These are phyloP conservation scores for Penicillium manginii DNA, from an alignment of 495 filamentous ascomycete species.

Conservation along the genomic window DNA sequence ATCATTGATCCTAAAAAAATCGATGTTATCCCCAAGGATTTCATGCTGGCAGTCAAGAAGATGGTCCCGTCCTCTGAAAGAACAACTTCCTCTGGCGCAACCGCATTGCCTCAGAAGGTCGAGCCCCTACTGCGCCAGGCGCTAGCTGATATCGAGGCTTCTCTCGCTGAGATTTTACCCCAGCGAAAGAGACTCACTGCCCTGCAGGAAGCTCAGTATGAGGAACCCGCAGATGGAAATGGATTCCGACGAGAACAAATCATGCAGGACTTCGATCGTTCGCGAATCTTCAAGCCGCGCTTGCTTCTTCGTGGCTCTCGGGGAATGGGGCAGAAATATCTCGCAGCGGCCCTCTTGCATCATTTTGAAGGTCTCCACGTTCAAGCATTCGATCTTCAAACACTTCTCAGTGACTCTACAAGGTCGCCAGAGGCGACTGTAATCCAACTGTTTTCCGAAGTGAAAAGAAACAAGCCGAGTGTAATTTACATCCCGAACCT, in stretches of 20 bases:
- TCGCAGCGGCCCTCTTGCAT: slow-evolving; percentile 83
- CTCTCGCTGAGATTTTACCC: slow-evolving; percentile 79
- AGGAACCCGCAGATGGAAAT: slow-evolving; percentile 78
- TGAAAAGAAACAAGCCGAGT: slow-evolving; percentile 90
- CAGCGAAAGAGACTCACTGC: slow-evolving; percentile 83
- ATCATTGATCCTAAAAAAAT: slow-evolving; percentile 84
- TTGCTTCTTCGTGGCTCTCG: slow-evolving; percentile 74
- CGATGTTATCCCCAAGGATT: slow-evolving; percentile 84
- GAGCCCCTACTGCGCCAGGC: slow-evolving; percentile 80
- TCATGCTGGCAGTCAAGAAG: slow-evolving; percentile 94
- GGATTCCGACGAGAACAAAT: slow-evolving; percentile 85
- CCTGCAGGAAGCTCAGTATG: slow-evolving; percentile 90
- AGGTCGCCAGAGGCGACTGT: slow-evolving; percentile 84
- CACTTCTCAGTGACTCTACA: slow-evolving; percentile 70
- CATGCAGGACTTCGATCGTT: slow-evolving; percentile 86
- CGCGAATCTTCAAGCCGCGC: slow-evolving; percentile 86
- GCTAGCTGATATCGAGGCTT: slow-evolving; percentile 63
- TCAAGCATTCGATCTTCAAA: slow-evolving; percentile 91
- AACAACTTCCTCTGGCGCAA: slow-evolving; percentile 78
- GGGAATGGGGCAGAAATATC: slow-evolving; percentile 94
- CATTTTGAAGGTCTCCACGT: slow-evolving; percentile 93
- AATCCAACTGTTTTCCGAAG: slow-evolving; percentile 87
- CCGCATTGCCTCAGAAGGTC: slow-evolving; percentile 73
- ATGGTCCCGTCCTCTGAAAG: slow-evolving; percentile 93
- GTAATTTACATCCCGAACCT: slow-evolving; percentile 93